phyloP scores from a whole-genome alignment of 495 filamentous ascomycete species.

The Neurospora sp. region DNA sequence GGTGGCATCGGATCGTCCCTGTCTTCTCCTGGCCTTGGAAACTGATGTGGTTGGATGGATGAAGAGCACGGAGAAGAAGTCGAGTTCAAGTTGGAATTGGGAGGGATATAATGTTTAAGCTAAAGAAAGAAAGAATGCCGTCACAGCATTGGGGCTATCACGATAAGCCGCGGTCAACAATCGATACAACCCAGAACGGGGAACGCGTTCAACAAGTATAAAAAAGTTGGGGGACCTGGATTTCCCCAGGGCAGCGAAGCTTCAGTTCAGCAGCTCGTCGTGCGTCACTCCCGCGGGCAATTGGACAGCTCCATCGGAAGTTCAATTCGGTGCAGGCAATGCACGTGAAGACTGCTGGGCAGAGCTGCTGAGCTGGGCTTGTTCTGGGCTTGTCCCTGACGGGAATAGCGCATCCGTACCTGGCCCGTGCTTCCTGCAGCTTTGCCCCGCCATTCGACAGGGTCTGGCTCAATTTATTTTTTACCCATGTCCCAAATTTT shows the following conservation, averaged over 20 bases:
- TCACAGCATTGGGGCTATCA: not conserved
- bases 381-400: not conserved
- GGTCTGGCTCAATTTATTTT: conserved; percentile 25
- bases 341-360: not conserved
- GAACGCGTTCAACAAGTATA: not conserved
- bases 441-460: conserved; percentile 6
- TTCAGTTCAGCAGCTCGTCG: not conserved
- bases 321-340: not conserved
- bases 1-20: conserved; percentile 13
- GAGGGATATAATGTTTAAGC: not conserved
- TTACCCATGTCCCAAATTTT: conserved; percentile 2
- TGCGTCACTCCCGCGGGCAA: not conserved
- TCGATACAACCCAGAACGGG: not conserved
- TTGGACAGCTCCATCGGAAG: not conserved
- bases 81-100: not conserved
- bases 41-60: not conserved
- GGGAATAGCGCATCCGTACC: conserved; percentile 7
- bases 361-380: conserved; percentile 1
- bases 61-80: not conserved
- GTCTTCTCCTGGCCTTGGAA: not conserved
- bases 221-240: not conserved
- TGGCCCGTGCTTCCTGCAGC: conserved; percentile 1
- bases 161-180: not conserved
- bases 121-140: not conserved
- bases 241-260: not conserved